Evolutionary conservation across 208 protist species (phyloP).

Genomic region (Lotmaria passim): DNA sequence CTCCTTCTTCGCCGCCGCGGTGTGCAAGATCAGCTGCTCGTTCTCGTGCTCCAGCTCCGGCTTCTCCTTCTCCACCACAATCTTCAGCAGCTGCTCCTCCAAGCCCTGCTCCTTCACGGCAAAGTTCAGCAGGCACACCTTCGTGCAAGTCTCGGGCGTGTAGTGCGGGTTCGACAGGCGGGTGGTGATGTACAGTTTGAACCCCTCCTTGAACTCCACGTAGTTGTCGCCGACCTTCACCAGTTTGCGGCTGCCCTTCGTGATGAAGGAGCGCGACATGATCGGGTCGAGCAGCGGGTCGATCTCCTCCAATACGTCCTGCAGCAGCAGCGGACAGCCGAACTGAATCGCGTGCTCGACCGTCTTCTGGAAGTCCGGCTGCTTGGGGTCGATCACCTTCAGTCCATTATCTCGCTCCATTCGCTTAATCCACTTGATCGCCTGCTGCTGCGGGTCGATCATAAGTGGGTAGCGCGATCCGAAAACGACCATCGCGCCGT

Average conservation of each 20-base stretch:
- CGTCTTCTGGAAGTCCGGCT: conserved; percentile 94
- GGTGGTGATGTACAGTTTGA: conserved; percentile 98
- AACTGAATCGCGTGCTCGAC: conserved; percentile 98
- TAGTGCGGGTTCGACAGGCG: conserved; percentile 98
- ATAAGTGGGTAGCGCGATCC: conserved; percentile 97
- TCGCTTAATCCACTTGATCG: conserved; percentile 99
- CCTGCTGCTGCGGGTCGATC: conserved; percentile 99
- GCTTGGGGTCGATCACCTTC: conserved; percentile 95
- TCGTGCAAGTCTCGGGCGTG: conserved; percentile 98
- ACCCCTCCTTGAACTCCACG: conserved; percentile 97
- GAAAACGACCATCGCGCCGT: conserved; percentile 97
- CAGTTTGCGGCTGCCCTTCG: conserved; percentile 87
- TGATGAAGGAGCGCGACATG: conserved; percentile 95
- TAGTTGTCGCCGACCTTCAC: conserved; percentile 98
- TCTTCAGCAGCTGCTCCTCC: conserved; percentile 98
- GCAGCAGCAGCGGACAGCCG: conserved; percentile 96
- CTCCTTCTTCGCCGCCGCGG: conserved; percentile 93
- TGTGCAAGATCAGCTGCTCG: conserved; percentile 95
- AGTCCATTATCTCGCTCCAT: conserved; percentile 94
- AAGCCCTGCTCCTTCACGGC: conserved; percentile 98
- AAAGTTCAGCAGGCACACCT: conserved; percentile 98
- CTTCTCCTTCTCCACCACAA: conserved; percentile 97
- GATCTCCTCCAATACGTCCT: conserved; percentile 98
- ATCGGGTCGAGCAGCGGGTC: conserved; percentile 97
- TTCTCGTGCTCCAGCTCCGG: conserved; percentile 98